A percentile compares a stretch with the other conserved stretches of the same genome.
These are phyloP conservation scores for Leptodontidium sp. DNA, from an alignment of 2,329 filamentous ascomycete genomes.

Conservation along the genomic window DNA sequence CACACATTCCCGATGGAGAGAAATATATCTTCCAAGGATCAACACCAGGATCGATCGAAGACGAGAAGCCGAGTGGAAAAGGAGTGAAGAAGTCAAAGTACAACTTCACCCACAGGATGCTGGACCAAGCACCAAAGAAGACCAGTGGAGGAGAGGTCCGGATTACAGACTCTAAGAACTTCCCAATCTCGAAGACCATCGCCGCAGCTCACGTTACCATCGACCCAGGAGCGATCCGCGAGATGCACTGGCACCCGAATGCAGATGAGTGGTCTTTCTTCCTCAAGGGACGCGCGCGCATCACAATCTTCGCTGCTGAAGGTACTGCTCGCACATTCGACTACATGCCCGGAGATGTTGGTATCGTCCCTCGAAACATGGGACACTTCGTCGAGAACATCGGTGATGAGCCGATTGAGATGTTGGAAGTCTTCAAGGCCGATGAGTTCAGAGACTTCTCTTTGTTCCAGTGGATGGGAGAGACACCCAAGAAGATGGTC, in stretches of 20 bases:
- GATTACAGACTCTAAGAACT: constrained; percentile 78
- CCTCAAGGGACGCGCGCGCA: constrained; percentile 72
- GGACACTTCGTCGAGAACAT: constrained; percentile 85
- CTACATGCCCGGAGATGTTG: constrained; percentile 77
- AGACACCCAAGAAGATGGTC: constrained; percentile 72
- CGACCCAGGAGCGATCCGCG: constrained; percentile 55
- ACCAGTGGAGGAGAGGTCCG: constrained; percentile 74
- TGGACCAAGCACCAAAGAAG: constrained; percentile 71
- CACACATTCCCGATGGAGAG: constrained; percentile 69
- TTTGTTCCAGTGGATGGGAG: constrained; percentile 78
- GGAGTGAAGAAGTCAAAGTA: constrained; percentile 72
- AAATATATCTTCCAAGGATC: constrained; percentile 83
- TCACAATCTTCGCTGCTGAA: constrained; percentile 77
- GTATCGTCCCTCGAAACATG: constrained; percentile 78
- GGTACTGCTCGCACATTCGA: constrained; percentile 77
- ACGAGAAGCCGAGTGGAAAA: constrained; percentile 69
- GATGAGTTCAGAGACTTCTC: constrained; percentile 77
- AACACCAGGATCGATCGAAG: constrained; percentile 67
- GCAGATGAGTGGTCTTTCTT: constrained; percentile 86
- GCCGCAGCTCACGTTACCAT: constrained; percentile 77
- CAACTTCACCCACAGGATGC: constrained; percentile 77
- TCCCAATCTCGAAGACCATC: constrained; percentile 76
- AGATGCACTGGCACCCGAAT: constrained; percentile 82
- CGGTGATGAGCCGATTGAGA: constrained; percentile 76
- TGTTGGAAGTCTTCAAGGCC: constrained; percentile 79